Evolutionary conservation across 148 eudicot species (phyloP).

Genomic region (Rhododendron mucronatum): DNA sequence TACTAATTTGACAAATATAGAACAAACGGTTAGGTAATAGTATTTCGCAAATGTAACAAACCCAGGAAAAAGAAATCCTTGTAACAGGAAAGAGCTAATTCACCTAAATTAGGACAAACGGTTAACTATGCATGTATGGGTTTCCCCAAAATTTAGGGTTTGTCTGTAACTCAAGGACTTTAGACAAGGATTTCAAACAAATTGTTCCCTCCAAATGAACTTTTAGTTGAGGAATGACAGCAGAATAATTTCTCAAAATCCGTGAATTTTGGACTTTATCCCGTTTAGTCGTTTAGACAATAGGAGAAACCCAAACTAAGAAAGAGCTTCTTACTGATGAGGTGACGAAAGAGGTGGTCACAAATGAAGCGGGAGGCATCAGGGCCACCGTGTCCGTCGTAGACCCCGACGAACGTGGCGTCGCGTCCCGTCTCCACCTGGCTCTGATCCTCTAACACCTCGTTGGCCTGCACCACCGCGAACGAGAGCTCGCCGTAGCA

Average conservation of each 20-base stretch:
- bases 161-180: too few relatives aligned
- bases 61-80: neutral
- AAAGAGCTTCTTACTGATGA: conserved; percentile 31
- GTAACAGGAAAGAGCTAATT: neutral
- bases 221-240: too few relatives aligned
- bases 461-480: conserved; percentile 59
- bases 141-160: too few relatives aligned
- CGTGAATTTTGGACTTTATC: too few relatives aligned
- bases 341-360: conserved; percentile 40
- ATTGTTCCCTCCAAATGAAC: too few relatives aligned
- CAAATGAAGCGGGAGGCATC: conserved; percentile 45
- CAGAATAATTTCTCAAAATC: too few relatives aligned
- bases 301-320: too few relatives aligned
- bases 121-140: neutral
- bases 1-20: neutral
- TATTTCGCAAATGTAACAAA: neutral
- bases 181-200: too few relatives aligned
- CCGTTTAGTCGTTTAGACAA: too few relatives aligned
- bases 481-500: conserved; percentile 54
- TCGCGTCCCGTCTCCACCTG: conserved; percentile 56
- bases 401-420: conserved; percentile 60
- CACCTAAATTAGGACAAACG: neutral
- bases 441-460: conserved; percentile 52
- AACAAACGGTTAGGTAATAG: too few relatives aligned
- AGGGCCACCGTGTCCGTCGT: conserved; percentile 77